A percentile compares a stretch with the other conserved stretches of the same genome.
Conservation (phyloP, 2,329 filamentous ascomycete genomes). For the Penicillium sp. region DNA sequence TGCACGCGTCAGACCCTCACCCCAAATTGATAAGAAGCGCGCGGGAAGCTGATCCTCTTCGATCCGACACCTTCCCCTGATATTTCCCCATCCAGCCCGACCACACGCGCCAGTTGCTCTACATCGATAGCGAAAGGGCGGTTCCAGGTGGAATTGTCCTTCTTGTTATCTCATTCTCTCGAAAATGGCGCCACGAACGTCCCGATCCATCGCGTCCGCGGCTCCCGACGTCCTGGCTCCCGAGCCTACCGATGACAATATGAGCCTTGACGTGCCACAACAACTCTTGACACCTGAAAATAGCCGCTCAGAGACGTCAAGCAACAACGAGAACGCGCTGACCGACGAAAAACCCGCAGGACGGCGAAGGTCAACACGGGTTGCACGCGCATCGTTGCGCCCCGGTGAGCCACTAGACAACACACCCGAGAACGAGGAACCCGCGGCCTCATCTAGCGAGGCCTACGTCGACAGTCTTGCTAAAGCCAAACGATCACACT, state of each 20-base stretch:
- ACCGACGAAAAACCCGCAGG: constrained; percentile 34
- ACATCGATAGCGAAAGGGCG: constrained; percentile 15
- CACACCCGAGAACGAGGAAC: constrained; percentile 24
- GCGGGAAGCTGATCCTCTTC: constrained; percentile 28
- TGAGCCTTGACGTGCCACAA: constrained; percentile 38
- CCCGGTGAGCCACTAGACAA: constrained; percentile 31
- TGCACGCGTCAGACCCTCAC: constrained; percentile 30
- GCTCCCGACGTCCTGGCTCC: constrained; percentile 33
- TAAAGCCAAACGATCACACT: constrained; percentile 36
- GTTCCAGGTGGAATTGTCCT: constrained; percentile 15
- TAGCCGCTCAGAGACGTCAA: constrained; percentile 46
- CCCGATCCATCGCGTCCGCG: constrained; percentile 33
- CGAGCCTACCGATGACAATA: constrained; percentile 32
- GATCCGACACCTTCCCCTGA: constrained; percentile 26
- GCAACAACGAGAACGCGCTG: constrained; percentile 40
- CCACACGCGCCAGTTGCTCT: constrained; percentile 17
- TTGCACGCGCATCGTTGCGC: constrained; percentile 42
- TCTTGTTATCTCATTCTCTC: constrained; percentile 6
- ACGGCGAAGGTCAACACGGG: constrained; percentile 41
- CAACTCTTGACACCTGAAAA: constrained; percentile 46
- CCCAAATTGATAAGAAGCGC: constrained; percentile 31
- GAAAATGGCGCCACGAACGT: constrained; percentile 34
- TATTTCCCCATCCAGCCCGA: constrained; percentile 16
- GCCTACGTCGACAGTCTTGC: constrained; percentile 41
- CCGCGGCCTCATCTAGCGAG: constrained; percentile 24